These are phyloP conservation scores for Daldinia sp. DNA, from an alignment of 2,329 filamentous ascomycete genomes.

Conservation along the genomic window DNA sequence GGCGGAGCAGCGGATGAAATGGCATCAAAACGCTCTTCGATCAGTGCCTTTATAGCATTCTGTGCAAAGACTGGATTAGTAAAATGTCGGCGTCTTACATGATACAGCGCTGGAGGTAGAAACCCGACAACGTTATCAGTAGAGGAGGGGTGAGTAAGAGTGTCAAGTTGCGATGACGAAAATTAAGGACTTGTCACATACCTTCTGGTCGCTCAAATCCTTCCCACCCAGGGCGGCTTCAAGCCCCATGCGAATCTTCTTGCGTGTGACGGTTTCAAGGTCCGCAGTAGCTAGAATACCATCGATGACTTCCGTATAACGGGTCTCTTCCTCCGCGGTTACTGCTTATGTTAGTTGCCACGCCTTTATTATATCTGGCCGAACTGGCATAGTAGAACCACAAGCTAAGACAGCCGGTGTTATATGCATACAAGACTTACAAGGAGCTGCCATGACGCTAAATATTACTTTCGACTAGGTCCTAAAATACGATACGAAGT, in stretches of 20 bases:
- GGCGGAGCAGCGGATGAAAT: slow-evolving; percentile 64
- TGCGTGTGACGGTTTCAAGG: slow-evolving; percentile 72
- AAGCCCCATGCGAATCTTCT: slow-evolving; percentile 70
- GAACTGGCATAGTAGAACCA: slow-evolving; percentile 13
- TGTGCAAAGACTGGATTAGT: slow-evolving; percentile 51
- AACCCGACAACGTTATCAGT: background rate
- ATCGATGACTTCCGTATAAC: slow-evolving; percentile 71
- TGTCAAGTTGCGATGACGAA: background rate
- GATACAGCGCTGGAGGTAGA: background rate
- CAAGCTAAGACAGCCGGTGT: background rate
- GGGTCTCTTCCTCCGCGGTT: slow-evolving; percentile 60
- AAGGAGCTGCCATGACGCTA: slow-evolving; percentile 46
- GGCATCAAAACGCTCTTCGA: slow-evolving; percentile 80
- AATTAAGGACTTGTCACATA: slow-evolving; percentile 47
- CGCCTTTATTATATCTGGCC: background rate
- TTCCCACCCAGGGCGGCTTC: slow-evolving; percentile 67
- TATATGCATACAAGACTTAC: slow-evolving; percentile 38
- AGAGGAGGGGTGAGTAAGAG: slow-evolving; percentile 9
- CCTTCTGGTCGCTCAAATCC: slow-evolving; percentile 71
- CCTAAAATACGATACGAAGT: background rate
- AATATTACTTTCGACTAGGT: slow-evolving; percentile 13
- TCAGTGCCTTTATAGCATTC: slow-evolving; percentile 77
- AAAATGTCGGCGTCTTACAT: background rate
- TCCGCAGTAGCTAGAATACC: slow-evolving; percentile 69
- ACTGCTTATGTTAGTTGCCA: slow-evolving; percentile 55